Percentiles rank a stretch among this genome's conserved stretches.
Evolutionary conservation across 1,284 basidiomycete species (phyloP).

Genomic region (Flammula alnicola): DNA sequence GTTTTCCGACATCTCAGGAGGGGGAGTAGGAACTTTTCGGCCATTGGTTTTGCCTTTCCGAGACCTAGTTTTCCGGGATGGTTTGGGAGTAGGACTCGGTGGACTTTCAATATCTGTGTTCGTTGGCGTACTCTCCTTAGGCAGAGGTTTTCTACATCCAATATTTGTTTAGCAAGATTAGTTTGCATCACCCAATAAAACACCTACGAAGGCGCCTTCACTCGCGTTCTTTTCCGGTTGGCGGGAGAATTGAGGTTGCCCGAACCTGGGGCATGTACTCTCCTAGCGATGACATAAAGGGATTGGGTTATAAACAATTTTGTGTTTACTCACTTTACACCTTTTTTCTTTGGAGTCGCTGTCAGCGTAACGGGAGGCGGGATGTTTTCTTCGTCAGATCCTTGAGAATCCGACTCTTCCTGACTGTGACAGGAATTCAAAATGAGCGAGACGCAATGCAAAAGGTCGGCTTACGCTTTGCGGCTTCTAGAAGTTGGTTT

Average conservation of each 20-base stretch:
- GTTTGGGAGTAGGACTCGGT: constrained; percentile 20
- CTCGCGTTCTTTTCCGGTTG: constrained; percentile 30
- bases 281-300: constrained; percentile 11
- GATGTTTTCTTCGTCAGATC: constrained; percentile 21
- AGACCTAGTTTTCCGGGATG: constrained; percentile 10
- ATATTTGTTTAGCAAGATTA: not conserved
- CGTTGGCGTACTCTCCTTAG: constrained; percentile 14
- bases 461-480: constrained; percentile 13
- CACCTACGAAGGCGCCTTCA: constrained; percentile 26
- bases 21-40: constrained; percentile 2
- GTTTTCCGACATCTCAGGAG: constrained; percentile 10
- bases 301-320: not conserved
- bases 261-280: constrained; percentile 26
- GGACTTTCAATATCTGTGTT: constrained; percentile 15
- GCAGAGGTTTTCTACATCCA: constrained; percentile 16
- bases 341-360: constrained; percentile 29
- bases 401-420: constrained; percentile 24
- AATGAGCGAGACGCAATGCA: not conserved
- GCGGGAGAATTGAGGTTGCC: constrained; percentile 26
- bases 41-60: constrained; percentile 12
- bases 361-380: constrained; percentile 20
- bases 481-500: constrained; percentile 8
- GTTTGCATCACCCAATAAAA: not conserved
- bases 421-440: constrained; percentile 29
- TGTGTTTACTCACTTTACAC: constrained; percentile 30